Evolutionary conservation across 2,329 filamentous ascomycete genomes (phyloP).

Genomic region (Paraphaeosphaeria minitans): DNA sequence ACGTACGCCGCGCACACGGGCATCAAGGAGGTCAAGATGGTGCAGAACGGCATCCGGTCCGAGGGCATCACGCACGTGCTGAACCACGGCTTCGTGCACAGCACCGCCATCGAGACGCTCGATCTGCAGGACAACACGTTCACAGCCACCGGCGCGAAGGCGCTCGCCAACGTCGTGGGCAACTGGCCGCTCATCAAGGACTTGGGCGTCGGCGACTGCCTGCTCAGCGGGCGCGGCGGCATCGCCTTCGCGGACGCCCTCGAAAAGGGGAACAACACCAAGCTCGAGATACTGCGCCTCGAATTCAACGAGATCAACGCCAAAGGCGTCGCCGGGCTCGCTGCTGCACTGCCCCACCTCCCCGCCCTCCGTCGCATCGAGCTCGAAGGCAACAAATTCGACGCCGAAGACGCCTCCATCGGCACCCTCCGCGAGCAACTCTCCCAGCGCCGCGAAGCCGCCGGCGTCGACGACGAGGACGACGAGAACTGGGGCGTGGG

Average conservation of each 20-base stretch:
- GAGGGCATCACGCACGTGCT: slow-evolving; percentile 87
- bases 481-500: slow-evolving; percentile 59
- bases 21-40: slow-evolving; percentile 90
- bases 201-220: slow-evolving; percentile 86
- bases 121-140: slow-evolving; percentile 99
- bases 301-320: slow-evolving; percentile 95
- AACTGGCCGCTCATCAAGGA: slow-evolving; percentile 79
- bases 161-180: slow-evolving; percentile 74
- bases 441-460: slow-evolving; percentile 72
- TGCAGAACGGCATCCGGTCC: slow-evolving; percentile 95
- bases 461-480: slow-evolving; percentile 51
- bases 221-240: slow-evolving; percentile 78
- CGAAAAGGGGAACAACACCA: slow-evolving; percentile 73
- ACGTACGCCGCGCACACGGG: slow-evolving; percentile 80
- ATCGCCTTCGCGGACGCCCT: slow-evolving; percentile 75
- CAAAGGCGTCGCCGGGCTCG: slow-evolving; percentile 72
- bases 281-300: slow-evolving; percentile 79
- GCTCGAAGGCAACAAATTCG: slow-evolving; percentile 94
- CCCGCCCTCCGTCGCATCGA: slow-evolving; percentile 84
- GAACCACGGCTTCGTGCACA: slow-evolving; percentile 75
- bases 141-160: slow-evolving; percentile 77
- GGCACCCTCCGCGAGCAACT: slow-evolving; percentile 68
- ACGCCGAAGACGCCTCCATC: slow-evolving; percentile 79
- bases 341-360: slow-evolving; percentile 70
- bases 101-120: slow-evolving; percentile 71